phyloP scores from a whole-genome alignment of 768 basidiomycete genomes.

The Imleria badia region DNA sequence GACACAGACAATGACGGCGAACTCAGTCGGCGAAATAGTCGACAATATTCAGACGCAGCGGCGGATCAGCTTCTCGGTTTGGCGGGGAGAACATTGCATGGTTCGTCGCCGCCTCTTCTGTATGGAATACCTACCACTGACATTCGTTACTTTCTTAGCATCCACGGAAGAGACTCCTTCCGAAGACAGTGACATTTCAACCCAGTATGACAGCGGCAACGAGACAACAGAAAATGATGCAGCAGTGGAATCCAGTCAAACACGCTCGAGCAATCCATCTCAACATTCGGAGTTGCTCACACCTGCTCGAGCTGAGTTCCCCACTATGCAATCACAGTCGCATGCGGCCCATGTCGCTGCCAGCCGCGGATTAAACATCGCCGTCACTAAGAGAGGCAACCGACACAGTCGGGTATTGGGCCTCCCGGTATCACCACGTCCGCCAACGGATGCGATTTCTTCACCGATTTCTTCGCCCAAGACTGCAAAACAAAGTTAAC shows the following conservation, averaged over 20 bases:
- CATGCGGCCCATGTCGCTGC: conserved; percentile 63
- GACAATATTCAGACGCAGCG: conserved; percentile 79
- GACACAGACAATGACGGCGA: conserved; percentile 36
- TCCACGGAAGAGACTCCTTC: conserved; percentile 62
- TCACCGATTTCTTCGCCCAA: conserved; percentile 20
- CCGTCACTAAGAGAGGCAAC: conserved; percentile 55
- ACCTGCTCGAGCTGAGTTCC: conserved; percentile 25
- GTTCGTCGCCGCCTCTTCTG: conserved; percentile 42
- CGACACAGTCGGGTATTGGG: conserved; percentile 65
- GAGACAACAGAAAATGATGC: conserved; percentile 65
- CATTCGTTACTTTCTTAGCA: conserved; percentile 24
- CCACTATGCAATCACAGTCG: conserved; percentile 40
- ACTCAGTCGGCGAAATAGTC: conserved; percentile 71
- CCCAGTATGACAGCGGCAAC: conserved; percentile 72
- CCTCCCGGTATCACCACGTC: conserved; percentile 49
- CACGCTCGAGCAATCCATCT: conserved; percentile 40
- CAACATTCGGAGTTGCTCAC: conserved; percentile 23
- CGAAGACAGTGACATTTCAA: conserved; percentile 67
- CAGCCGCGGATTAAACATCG: conserved; percentile 68
- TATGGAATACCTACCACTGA: conserved; percentile 1
- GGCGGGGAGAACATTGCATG: conserved; percentile 60
- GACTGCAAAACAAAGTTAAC: conserved; percentile 28
- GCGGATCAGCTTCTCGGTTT: conserved; percentile 83
- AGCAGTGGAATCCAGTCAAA: conserved; percentile 43
- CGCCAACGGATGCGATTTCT: conserved; percentile 10